phyloP scores from a whole-genome alignment of 768 basidiomycete genomes.

The Lactifluus volemus region DNA sequence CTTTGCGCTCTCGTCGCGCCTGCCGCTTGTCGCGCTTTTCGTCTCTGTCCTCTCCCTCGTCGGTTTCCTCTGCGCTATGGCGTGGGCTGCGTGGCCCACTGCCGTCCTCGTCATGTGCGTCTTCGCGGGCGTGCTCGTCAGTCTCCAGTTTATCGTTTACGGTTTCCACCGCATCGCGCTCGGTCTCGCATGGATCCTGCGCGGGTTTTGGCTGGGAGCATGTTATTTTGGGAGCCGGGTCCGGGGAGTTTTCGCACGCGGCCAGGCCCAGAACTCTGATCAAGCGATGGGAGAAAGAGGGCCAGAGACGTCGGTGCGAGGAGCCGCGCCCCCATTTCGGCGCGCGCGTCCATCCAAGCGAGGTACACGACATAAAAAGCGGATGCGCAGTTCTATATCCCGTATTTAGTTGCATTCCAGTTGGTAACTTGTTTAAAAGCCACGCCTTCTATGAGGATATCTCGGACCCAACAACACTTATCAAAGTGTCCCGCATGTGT shows the following conservation, averaged over 20 bases:
- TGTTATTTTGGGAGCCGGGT: neutral
- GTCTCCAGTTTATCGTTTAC: slow-evolving; percentile 53
- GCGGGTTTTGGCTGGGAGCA: neutral
- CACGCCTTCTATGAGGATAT: neutral
- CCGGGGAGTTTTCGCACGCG: neutral
- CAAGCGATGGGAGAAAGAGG: neutral
- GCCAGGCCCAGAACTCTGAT: neutral
- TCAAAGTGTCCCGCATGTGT: neutral
- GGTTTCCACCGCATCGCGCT: slow-evolving; percentile 8
- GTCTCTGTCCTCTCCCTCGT: slow-evolving; percentile 48
- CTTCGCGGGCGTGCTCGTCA: slow-evolving; percentile 48
- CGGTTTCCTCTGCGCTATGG: slow-evolving; percentile 50
- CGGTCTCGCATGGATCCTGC: slow-evolving; percentile 6
- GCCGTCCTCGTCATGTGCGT: slow-evolving; percentile 54
- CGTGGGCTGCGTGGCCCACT: slow-evolving; percentile 53
- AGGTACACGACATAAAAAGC: neutral
- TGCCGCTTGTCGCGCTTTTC: slow-evolving; percentile 56
- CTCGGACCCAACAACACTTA: neutral
- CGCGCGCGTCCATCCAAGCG: neutral
- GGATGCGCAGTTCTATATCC: no score
- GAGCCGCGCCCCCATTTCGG: neutral
- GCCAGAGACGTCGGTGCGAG: neutral
- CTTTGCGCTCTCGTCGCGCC: slow-evolving; percentile 56
- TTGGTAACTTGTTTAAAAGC: neutral
- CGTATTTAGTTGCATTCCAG: neutral